Base-by-base conservation (phyloP, 73 alveolate species). In the Paramecium bursaria region DNA sequence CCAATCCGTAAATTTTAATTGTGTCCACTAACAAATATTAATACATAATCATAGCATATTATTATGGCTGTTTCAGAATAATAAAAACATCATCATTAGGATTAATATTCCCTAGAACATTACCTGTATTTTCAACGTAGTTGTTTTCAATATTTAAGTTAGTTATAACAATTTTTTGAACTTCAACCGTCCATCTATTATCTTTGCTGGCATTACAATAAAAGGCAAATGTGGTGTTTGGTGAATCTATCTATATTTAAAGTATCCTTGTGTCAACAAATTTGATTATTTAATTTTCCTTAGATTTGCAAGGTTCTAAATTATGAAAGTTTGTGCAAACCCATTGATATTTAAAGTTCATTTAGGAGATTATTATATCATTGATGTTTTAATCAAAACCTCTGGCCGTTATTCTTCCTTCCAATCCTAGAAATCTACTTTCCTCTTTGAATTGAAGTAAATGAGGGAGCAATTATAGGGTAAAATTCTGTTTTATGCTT, bases 281-380 rank as follows among this genome's bases (percentile, higher is more conserved):
- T 51, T 51, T 17, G 46, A 51, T 51, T 25, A 51, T 51, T 51
- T 51, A 17, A 22, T 51, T 51, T 19, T 51, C 74, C 23, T 51
- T 44, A 1, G 74, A 25, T 51, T 51, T 51, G 3, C 74, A 51
- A 19, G 74, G 74, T 51, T 51, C 23, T 51, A 51, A 51, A 51
- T 51, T 51, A 51, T 21, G 10, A 11, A 51, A 21, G 74, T 51
- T 51, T 4, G 23, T 51, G 4, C 74, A 51, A 11, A 11, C n/a
- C 74, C 74, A 51, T 51, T 51, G 46, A 51, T 51, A 51, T 25
- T 1, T 51, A 0, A 51, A 25, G 10, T 22, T 44, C 3, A 0
- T 15, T 21, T 33, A 25, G 46, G 46, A 25, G n/a, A 51, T 25
- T 11, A 51, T 7, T 51, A 25, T 44, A 4, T 51, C 74, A 1